Conservation (phyloP, 805 yeast species). For the Myxozyma lipomycoides region DNA sequence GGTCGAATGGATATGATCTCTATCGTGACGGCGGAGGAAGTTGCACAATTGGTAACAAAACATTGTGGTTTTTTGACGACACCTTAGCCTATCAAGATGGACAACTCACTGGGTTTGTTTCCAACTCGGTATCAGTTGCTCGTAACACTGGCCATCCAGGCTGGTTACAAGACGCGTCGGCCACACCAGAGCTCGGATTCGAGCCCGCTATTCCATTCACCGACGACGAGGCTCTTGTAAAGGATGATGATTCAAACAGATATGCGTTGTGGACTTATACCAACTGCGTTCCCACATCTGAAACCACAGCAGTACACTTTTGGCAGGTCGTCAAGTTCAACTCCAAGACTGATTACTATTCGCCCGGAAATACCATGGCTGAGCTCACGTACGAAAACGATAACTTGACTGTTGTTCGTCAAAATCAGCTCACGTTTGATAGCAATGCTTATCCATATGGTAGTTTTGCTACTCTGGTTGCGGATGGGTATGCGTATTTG, state of each 20-base stretch:
- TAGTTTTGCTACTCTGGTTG: slow-evolving; percentile 15
- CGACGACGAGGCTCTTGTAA: slow-evolving; percentile 4
- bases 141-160: slow-evolving; percentile 4
- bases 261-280: slow-evolving; percentile 17
- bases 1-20: slow-evolving; percentile 1
- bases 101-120: background rate
- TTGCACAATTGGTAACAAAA: slow-evolving; percentile 10
- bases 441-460: slow-evolving; percentile 8
- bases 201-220: slow-evolving; percentile 14
- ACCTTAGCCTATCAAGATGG: slow-evolving; percentile 1
- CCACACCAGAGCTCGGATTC: background rate
- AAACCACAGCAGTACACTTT: slow-evolving; percentile 14
- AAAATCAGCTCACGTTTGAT: background rate
- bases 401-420: slow-evolving; percentile 15
- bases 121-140: slow-evolving; percentile 12
- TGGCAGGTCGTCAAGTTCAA: slow-evolving; percentile 10
- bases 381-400: slow-evolving; percentile 5
- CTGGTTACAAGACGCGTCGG: slow-evolving; percentile 6
- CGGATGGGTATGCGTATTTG: slow-evolving; percentile 10
- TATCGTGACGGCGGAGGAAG: slow-evolving; percentile 21
- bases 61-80: slow-evolving; percentile 17
- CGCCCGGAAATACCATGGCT: slow-evolving; percentile 9
- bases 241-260: background rate
- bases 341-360: background rate
- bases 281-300: slow-evolving; percentile 14